Evolutionary conservation across 106 monocot species (phyloP).

Genomic region (Posidonia australis): DNA sequence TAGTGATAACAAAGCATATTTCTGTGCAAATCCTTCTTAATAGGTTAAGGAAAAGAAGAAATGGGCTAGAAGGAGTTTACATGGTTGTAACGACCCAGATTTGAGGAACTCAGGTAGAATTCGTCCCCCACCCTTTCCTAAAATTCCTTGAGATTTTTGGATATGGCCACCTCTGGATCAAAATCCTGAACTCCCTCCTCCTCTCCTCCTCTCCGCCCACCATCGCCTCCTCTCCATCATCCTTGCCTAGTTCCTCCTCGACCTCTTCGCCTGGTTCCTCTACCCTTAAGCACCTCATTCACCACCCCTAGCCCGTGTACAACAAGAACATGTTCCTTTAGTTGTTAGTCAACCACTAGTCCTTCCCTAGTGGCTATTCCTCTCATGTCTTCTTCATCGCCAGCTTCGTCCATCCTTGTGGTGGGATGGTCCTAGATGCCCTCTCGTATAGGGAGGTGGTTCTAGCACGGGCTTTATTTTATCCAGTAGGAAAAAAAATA

Average conservation of each 20-base stretch:
- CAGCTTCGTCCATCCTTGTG: slow-evolving; percentile 32
- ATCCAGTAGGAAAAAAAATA: too few relatives aligned
- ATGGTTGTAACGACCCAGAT: too few relatives aligned
- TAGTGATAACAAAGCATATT: too few relatives aligned
- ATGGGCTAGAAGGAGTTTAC: too few relatives aligned
- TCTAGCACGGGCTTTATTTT: slow-evolving; percentile 56
- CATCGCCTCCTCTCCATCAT: background rate
- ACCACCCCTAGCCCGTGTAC: slow-evolving; percentile 77
- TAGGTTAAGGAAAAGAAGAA: too few relatives aligned
- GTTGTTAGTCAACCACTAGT: slow-evolving; percentile 77
- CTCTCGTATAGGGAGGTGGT: slow-evolving; percentile 6
- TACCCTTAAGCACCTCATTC: slow-evolving; percentile 62
- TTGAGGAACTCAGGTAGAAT: too few relatives aligned
- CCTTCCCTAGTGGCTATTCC: slow-evolving; percentile 97
- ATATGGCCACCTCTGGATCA: slow-evolving; percentile 84
- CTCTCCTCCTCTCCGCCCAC: slow-evolving; percentile 13
- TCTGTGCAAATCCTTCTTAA: too few relatives aligned
- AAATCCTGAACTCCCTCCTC: slow-evolving; percentile 55
- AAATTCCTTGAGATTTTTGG: slow-evolving; percentile 78
- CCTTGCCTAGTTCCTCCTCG: slow-evolving; percentile 23
- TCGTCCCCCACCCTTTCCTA: slow-evolving; percentile 56
- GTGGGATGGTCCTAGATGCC: background rate
- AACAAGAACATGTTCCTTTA: slow-evolving; percentile 60
- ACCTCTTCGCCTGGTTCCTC: slow-evolving; percentile 46
- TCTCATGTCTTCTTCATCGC: slow-evolving; percentile 80